Evolutionary conservation across 352 stramenopile species (phyloP), one percentile per base, ranked within the genome.

Genomic region (Pythium brassicae): DNA sequence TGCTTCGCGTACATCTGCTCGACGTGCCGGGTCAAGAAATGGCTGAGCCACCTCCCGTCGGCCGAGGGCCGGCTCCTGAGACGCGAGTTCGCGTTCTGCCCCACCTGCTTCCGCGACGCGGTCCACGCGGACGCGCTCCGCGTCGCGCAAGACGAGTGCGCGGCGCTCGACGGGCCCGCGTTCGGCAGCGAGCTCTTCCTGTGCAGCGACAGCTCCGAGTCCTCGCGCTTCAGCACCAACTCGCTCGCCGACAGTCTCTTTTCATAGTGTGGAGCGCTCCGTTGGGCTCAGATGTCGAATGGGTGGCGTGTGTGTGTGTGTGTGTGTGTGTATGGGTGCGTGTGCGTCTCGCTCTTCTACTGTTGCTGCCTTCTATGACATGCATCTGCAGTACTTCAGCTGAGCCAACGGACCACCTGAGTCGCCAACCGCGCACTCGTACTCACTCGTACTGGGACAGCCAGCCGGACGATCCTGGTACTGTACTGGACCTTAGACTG

Each of bases 71-170:
- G 19, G 42, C 52, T 50, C 25, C 23, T 27, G 25, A 39, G 49
- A 26, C 52, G 44, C 14, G 20, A 42, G 35, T 53, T 53, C 22
- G 44, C 34, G 27, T 72, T 72, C 47, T 72, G 65, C 39, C 26
- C 61, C 0, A 40, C 53, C 1, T 72, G 65, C 43, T 68, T 66
- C 19, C 32, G 23, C 22, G 49, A 72, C 32, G 57, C 59, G 39
- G 39, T 46, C 3, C 57, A 43, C 1, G 61, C 50, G 22, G 56
- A 65, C 37, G 62, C 62, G 29, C 50, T 56, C 17, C n/a, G 12
- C 14, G 62, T 69, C 44, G 65, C 61, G n/a, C 55, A 71, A 40
- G 46, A 67, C 29, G 65, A 72, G 52, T 35, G 69, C 12, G 61
- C 59, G 32, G 34, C 45, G 23, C 19, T 25, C 20, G 44, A 53